Percentiles rank a stretch among this genome's conserved stretches.
Evolutionary conservation across 2,329 filamentous ascomycete species (phyloP).

Genomic region (Zymoseptoria tritici): DNA sequence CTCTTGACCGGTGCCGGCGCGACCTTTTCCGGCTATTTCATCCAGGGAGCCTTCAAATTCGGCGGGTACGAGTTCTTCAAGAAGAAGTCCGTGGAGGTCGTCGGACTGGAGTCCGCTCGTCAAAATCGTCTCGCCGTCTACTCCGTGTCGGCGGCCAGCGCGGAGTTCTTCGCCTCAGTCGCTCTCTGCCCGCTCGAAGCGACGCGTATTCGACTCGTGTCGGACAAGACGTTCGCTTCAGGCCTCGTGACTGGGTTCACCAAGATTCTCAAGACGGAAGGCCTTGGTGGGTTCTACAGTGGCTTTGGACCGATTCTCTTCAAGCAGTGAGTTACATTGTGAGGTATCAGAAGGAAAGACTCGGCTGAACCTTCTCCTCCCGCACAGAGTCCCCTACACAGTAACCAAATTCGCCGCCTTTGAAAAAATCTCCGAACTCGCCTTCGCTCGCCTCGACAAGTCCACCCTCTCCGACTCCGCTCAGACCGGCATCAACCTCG

Average conservation of each 20-base stretch:
- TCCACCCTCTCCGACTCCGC: constrained; percentile 54
- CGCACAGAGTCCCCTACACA: constrained; percentile 68
- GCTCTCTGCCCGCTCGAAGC: constrained; percentile 86
- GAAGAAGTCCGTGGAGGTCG: constrained; percentile 69
- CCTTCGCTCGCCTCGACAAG: constrained; percentile 63
- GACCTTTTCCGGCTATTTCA: constrained; percentile 79
- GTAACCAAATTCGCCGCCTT: constrained; percentile 88
- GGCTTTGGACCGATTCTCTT: constrained; percentile 79
- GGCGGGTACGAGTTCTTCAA: constrained; percentile 93
- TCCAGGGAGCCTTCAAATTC: constrained; percentile 84
- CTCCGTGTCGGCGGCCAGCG: constrained; percentile 53
- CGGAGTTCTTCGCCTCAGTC: constrained; percentile 54
- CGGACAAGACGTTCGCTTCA: constrained; percentile 74
- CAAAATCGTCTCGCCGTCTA: constrained; percentile 71
- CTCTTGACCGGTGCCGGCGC: constrained; percentile 75
- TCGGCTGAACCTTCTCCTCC: neutral
- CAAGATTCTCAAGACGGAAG: constrained; percentile 79
- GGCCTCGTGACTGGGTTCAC: constrained; percentile 71
- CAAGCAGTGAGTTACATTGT: constrained; percentile 50
- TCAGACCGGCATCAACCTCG: constrained; percentile 72
- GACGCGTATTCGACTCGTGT: constrained; percentile 87
- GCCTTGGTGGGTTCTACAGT: constrained; percentile 79
- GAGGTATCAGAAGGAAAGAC: neutral
- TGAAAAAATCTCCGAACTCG: constrained; percentile 70
- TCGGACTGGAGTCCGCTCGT: constrained; percentile 65